These are phyloP conservation scores for Lactarius pseudohatsudake DNA, from an alignment of 768 basidiomycete species.

Conservation along the genomic window DNA sequence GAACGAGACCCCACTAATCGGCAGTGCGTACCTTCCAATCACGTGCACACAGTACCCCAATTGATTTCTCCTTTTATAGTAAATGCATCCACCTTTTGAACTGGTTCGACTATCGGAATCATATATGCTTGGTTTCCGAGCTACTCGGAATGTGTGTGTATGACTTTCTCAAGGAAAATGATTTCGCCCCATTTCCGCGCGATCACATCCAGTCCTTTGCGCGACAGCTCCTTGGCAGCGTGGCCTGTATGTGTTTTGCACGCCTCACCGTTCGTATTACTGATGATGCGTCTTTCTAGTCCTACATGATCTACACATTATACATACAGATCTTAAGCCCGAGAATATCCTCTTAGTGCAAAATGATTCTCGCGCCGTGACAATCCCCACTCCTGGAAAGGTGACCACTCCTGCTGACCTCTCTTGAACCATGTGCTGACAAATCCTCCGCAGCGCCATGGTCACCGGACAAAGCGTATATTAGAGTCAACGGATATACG, in stretches of 20 bases:
- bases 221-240: conserved; percentile 84
- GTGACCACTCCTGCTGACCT: conserved; percentile 37
- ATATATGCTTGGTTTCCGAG: conserved; percentile 96
- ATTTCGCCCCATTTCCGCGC: conserved; percentile 94
- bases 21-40: conserved; percentile 56
- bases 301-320: conserved; percentile 84
- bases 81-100: conserved; percentile 97
- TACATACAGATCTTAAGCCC: conserved; percentile 98
- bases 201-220: conserved; percentile 97
- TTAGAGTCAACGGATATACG: conserved; percentile 88
- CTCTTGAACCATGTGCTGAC: background rate
- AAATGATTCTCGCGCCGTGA: conserved; percentile 67
- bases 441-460: conserved; percentile 39
- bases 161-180: conserved; percentile 98
- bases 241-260: conserved; percentile 72
- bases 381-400: conserved; percentile 65
- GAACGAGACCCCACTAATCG: conserved; percentile 84
- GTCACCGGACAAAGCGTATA: conserved; percentile 68
- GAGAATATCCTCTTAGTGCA: conserved; percentile 96
- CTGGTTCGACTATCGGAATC: conserved; percentile 96
- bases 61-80: conserved; percentile 44
- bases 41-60: conserved; percentile 21
- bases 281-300: conserved; percentile 49
- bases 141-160: conserved; percentile 97
- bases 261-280: conserved; percentile 21